A percentile compares a stretch with the other conserved stretches of the same genome.
These are phyloP conservation scores for Cetraspora pellucida DNA, from an alignment of 192 early-diverging fungal genomes.

Conservation along the genomic window DNA sequence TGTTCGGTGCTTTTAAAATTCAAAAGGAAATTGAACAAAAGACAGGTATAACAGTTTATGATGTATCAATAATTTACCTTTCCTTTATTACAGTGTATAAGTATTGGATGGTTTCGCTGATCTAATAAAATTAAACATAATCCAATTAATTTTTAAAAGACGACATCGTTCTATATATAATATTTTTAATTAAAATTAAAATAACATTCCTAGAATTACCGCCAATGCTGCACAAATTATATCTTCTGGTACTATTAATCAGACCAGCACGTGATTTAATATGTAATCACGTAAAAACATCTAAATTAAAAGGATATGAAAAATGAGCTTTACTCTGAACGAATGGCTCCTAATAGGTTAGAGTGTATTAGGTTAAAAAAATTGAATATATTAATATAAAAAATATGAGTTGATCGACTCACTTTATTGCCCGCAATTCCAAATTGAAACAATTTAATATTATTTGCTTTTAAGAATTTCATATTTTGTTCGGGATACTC, in stretches of 20 bases:
- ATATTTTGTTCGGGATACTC: slow-evolving; percentile 90
- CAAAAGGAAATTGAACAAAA: neutral
- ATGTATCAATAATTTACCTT: slow-evolving; percentile 54
- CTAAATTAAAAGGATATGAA: neutral
- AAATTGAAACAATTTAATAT: slow-evolving; percentile 85
- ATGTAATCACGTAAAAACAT: neutral
- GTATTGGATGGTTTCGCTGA: slow-evolving; percentile 75
- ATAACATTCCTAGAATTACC: slow-evolving; percentile 48
- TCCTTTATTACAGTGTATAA: slow-evolving; percentile 98
- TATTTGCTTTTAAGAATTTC: slow-evolving; percentile 78
- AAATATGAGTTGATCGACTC: neutral
- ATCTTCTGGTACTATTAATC: slow-evolving; percentile 54
- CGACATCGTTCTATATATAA: slow-evolving; percentile 32
- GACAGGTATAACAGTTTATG: slow-evolving; percentile 17
- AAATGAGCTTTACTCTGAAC: slow-evolving; percentile 56
- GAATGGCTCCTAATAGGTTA: slow-evolving; percentile 56
- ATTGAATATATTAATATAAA: neutral
- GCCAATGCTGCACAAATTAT: slow-evolving; percentile 62
- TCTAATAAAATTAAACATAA: slow-evolving; percentile 51
- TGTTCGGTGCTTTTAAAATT: slow-evolving; percentile 74
- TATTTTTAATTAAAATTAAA: neutral
- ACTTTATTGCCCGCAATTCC: slow-evolving; percentile 93
- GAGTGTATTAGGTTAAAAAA: neutral
- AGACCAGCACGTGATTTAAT: neutral
- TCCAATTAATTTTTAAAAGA: neutral